Evolutionary conservation across 2,329 filamentous ascomycete species (phyloP), one percentile per base, ranked within the genome.

Genomic region (Cladosporium velox): DNA sequence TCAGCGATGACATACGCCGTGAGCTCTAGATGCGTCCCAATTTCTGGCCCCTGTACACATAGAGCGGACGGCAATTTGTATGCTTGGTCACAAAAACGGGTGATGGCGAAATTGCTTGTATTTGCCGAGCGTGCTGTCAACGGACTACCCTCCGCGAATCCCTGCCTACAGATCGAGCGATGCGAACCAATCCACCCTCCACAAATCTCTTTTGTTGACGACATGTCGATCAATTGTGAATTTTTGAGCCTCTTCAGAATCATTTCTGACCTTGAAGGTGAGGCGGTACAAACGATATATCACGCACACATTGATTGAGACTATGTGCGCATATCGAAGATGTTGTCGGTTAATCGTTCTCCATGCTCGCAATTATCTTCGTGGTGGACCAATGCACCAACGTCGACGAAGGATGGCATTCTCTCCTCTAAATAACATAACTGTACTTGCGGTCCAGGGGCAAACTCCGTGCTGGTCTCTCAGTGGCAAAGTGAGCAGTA

Each of bases 81-180:
- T 28, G 24, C 21, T 61, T 47, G 18, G 12, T 60, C 24, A 4
- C 58, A 7, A 26, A 26, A 24, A 38, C 59, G 28, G n/a, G 28
- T n/a, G 49, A 55, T 30, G 28, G 30, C 8, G 28, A 55, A 55
- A 55, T 55, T 55, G 52, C 52, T 55, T 55, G 52, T 55, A 55
- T 32, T 18, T 52, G 44, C 59, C 59, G 35, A 44, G 28, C 30
- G 34, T 24, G 54, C 55, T 34, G 34, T 26, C 55, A 35, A 58
- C 55, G 55, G 57, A 47, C 57, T 47, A 30, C 28, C 32, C 57
- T 59, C 57, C 57, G 57, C 21, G 32, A 58, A 58, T 14, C 34
- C 55, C 34, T 58, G 55, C 52, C 4, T 32, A 24, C 28, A 24
- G 21, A 59, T 59, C 57, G 57, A 47, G 38, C 57, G 57, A 59